Evolutionary conservation across 1,284 basidiomycete species (phyloP).

Genomic region (Erythrobasidium hasegawianum): DNA sequence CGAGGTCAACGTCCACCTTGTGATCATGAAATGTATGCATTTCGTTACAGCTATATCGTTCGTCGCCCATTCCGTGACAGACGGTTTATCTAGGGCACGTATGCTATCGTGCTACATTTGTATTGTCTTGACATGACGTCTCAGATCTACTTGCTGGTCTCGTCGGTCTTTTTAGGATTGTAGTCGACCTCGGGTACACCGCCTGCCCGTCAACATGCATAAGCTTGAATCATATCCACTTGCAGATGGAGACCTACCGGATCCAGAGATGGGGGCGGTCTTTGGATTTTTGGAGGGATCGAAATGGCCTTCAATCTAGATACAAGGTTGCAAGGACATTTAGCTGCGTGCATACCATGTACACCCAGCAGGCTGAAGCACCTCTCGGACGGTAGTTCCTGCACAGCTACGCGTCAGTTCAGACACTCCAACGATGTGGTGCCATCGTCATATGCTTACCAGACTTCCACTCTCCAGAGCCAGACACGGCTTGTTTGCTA

Average conservation of each 20-base stretch:
- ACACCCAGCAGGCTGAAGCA: too few species aligned
- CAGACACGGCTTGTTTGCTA: not conserved
- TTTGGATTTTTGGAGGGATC: too few species aligned
- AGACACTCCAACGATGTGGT: not conserved
- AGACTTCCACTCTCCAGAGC: not conserved
- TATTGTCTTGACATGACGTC: not conserved
- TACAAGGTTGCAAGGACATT: too few species aligned
- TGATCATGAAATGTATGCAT: too few species aligned
- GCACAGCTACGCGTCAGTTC: not conserved
- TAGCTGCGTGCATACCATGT: too few species aligned
- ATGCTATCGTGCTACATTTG: too few species aligned
- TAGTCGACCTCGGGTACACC: conserved; percentile 1
- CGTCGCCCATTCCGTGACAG: too few species aligned
- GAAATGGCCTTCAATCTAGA: not conserved
- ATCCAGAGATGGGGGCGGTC: not conserved
- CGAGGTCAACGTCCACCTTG: too few species aligned
- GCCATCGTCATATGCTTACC: not conserved
- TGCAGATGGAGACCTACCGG: not conserved
- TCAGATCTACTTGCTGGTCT: not conserved
- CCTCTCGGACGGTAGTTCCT: conserved; percentile 1
- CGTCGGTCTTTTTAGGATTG: not conserved
- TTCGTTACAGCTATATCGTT: too few species aligned
- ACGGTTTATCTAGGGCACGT: too few species aligned
- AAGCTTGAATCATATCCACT: not conserved
- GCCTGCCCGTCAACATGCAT: not conserved